Conservation (phyloP, 2,329 filamentous ascomycete genomes). For the Thyridium curvatum region DNA sequence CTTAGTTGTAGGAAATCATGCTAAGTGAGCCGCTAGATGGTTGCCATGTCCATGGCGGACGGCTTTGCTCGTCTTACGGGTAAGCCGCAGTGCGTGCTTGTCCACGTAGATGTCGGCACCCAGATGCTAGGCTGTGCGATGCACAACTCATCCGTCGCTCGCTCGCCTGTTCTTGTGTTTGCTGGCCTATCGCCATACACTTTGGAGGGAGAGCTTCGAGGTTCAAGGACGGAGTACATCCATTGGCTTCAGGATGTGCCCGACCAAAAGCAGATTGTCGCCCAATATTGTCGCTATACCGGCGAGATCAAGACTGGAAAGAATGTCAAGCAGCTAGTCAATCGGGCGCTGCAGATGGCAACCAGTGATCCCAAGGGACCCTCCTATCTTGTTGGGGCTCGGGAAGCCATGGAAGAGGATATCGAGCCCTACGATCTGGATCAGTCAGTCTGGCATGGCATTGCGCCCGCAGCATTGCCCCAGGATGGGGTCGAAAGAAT, state of each 20-base stretch:
- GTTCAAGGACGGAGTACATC: conserved; percentile 76
- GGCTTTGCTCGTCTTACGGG: conserved; percentile 69
- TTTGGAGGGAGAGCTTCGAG: conserved; percentile 68
- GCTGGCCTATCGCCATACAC: conserved; percentile 74
- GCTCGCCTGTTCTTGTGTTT: conserved; percentile 71
- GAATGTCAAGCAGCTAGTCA: conserved; percentile 79
- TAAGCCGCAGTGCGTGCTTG: conserved; percentile 69
- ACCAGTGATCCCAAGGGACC: conserved; percentile 68
- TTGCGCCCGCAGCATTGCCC: too few species aligned
- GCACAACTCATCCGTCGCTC: conserved; percentile 70
- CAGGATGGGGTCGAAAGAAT: conserved; percentile 34
- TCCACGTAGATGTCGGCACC: conserved; percentile 78
- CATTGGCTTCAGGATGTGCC: conserved; percentile 84
- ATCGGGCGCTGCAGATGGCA: conserved; percentile 71
- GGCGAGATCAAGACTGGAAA: conserved; percentile 71
- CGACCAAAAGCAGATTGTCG: conserved; percentile 71
- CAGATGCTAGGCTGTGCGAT: conserved; percentile 72
- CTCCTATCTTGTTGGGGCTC: conserved; percentile 64
- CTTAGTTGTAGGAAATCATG: neutral
- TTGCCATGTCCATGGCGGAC: conserved; percentile 78
- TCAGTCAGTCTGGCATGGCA: too few species aligned
- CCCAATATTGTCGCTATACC: conserved; percentile 73
- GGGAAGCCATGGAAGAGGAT: conserved; percentile 76
- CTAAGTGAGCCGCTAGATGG: too few species aligned
- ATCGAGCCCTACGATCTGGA: conserved; percentile 51